Conservation (phyloP, 805 yeast genomes). For the Candida montana region DNA sequence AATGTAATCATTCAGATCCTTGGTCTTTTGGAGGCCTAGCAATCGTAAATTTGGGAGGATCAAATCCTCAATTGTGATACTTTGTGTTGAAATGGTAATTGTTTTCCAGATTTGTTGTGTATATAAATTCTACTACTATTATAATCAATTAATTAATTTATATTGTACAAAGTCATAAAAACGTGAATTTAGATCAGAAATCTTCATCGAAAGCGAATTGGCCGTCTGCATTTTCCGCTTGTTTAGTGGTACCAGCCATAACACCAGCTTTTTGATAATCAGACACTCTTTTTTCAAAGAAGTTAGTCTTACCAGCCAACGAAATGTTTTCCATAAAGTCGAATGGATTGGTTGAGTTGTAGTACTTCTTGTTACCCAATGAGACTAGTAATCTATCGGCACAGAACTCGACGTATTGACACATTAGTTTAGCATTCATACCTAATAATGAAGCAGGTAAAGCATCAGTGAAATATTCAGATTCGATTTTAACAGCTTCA, state of each 20-base stretch:
- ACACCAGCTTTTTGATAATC: slow-evolving; percentile 99
- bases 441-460: slow-evolving; percentile 90
- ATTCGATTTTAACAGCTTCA: slow-evolving; percentile 93
- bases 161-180: slow-evolving; percentile 8
- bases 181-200: slow-evolving; percentile 43
- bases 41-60: too few species aligned
- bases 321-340: slow-evolving; percentile 99
- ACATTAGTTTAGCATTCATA: slow-evolving; percentile 91
- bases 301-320: slow-evolving; percentile 96
- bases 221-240: slow-evolving; percentile 40
- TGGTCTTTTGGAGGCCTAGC: too few species aligned
- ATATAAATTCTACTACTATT: too few species aligned
- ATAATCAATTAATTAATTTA: neutral
- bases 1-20: too few species aligned
- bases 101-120: too few species aligned
- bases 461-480: slow-evolving; percentile 92
- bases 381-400: slow-evolving; percentile 94
- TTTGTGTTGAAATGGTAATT: too few species aligned
- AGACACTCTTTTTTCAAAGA: slow-evolving; percentile 97
- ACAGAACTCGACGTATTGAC: slow-evolving; percentile 95
- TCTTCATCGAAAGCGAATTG: slow-evolving; percentile 90
- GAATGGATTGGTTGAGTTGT: slow-evolving; percentile 88
- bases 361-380: slow-evolving; percentile 84
- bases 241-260: slow-evolving; percentile 64
- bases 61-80: too few species aligned